Evolutionary conservation across 371 early-diverging fungal species (phyloP), one percentile per base, ranked within the genome.

Genomic region (Lichtheimia hyalospora): DNA sequence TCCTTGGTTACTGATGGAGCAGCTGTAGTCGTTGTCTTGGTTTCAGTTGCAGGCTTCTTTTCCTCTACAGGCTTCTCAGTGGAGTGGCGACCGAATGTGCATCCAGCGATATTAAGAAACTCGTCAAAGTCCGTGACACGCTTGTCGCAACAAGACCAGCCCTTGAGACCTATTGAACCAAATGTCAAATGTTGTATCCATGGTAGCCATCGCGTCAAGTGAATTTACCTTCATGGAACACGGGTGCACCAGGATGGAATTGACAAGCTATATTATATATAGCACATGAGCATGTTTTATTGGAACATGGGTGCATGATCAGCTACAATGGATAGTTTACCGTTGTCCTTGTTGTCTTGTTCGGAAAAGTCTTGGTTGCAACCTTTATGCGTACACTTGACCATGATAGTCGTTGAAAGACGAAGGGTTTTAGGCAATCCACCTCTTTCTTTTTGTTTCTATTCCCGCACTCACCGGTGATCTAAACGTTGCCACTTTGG

Each of bases 81-180:
- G 5, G 87, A 77, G 65, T 93, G 92, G 16, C 71, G 65, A 21
- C 91, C 92, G 50, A 73, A 64, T 23, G 82, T 74, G 71, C 94
- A 93, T 16, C 94, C 94, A 23, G 85, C 80, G 56, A 95, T 90
- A 57, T 89, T 84, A 54, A 96, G 77, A 72, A 97, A 96, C 54
- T 93, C 94, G 70, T 97, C 94, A 67, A 97, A 97, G 52, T 91
- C 89, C 40, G 76, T 74, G 52, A 94, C 96, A 43, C 92, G 83
- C 61, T 95, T 94, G n/a, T 85, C 77, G 80, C 98, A 97, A 80
- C 98, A 97, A 49, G 87, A 85, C 95, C 96, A 97, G 49, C 96
- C 93, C 84, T 95, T 92, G 52, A 89, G 75, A 58, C 95, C 79
- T 79, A 61, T n/a, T 14, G 52, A 23, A 5, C 34, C 28, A 28